Evolutionary conservation across 2,329 filamentous ascomycete species (phyloP).

Genomic region (Fusarium lyarnte): DNA sequence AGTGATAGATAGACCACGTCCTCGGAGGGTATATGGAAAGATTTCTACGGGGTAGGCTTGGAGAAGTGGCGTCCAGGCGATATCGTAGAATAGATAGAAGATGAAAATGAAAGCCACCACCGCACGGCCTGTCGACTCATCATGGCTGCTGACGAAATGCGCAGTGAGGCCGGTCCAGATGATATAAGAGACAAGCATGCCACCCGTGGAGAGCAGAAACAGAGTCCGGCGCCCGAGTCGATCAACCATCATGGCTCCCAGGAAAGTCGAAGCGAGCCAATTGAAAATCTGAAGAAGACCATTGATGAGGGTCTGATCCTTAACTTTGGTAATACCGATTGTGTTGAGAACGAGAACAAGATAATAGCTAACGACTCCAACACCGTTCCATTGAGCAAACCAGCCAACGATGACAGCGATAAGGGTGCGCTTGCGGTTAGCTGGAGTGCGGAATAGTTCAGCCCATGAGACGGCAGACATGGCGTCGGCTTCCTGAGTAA

Average conservation of each 20-base stretch:
- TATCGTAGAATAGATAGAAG: conserved; percentile 51
- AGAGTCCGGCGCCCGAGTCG: conserved; percentile 52
- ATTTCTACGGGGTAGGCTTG: conserved; percentile 45
- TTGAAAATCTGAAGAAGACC: conserved; percentile 49
- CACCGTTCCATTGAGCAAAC: conserved; percentile 33
- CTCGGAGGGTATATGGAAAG: conserved; percentile 34
- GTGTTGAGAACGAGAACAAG: conserved; percentile 50
- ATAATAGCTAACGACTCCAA: conserved; percentile 44
- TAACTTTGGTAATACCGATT: conserved; percentile 50
- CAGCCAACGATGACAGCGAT: conserved; percentile 32
- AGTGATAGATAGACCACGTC: conserved; percentile 31
- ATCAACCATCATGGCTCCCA: conserved; percentile 53
- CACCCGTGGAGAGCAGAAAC: conserved; percentile 49
- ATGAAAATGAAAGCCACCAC: conserved; percentile 53
- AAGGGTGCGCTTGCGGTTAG: conserved; percentile 40
- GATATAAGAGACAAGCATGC: conserved; percentile 49
- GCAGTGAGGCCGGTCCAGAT: conserved; percentile 46
- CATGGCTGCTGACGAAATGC: conserved; percentile 18
- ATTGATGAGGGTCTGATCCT: conserved; percentile 46
- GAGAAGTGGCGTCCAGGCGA: conserved; percentile 49
- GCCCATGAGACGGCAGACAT: conserved; percentile 49
- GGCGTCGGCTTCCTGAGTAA: conserved; percentile 45
- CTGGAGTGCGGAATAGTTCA: conserved; percentile 51
- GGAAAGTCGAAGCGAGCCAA: conserved; percentile 49
- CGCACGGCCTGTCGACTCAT: conserved; percentile 35